Conservation (phyloP, 306 rosid species). For the Sesbania bispinosa region DNA sequence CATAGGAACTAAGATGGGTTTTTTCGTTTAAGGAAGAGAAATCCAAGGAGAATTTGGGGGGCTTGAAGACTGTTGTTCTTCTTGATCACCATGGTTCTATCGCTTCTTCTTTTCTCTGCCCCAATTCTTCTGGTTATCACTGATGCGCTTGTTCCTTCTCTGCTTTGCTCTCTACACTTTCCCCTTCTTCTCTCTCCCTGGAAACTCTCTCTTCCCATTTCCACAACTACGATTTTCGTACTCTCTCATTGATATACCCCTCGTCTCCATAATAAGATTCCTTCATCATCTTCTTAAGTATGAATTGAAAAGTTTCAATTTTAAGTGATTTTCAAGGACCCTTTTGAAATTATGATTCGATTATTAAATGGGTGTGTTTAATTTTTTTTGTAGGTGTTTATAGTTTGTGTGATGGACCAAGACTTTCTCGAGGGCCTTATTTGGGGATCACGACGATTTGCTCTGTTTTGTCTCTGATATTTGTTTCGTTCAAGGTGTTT, state of each 20-base stretch:
- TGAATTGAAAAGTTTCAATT: not conserved
- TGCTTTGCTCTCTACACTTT: constrained; percentile 63
- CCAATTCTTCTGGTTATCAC: constrained; percentile 74
- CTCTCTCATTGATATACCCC: constrained; percentile 92
- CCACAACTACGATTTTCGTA: constrained; percentile 71
- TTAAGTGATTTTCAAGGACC: constrained; percentile 2
- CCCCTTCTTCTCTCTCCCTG: constrained; percentile 44
- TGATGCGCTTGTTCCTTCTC: constrained; percentile 83
- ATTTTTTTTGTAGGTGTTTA: constrained; percentile 62
- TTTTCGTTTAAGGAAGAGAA: constrained; percentile 72
- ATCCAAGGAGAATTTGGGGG: constrained; percentile 60
- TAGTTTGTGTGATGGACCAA: constrained; percentile 83
- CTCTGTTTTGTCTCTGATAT: constrained; percentile 62
- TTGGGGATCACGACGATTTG: constrained; percentile 79
- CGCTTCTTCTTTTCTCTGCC: constrained; percentile 76
- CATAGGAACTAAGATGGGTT: constrained; percentile 72
- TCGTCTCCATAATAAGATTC: constrained; percentile 70
- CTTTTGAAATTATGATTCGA: constrained; percentile 13
- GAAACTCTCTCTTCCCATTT: constrained; percentile 60
- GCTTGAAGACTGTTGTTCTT: constrained; percentile 77
- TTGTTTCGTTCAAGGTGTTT: constrained; percentile 74
- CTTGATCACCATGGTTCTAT: constrained; percentile 76
- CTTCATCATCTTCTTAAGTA: constrained; percentile 80
- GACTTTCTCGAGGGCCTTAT: constrained; percentile 79
- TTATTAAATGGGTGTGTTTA: not conserved